Percentiles rank a stretch among this genome's conserved stretches.
phyloP scores from a whole-genome alignment of 1,284 basidiomycete genomes.

The Afroboletus lepidellus region DNA sequence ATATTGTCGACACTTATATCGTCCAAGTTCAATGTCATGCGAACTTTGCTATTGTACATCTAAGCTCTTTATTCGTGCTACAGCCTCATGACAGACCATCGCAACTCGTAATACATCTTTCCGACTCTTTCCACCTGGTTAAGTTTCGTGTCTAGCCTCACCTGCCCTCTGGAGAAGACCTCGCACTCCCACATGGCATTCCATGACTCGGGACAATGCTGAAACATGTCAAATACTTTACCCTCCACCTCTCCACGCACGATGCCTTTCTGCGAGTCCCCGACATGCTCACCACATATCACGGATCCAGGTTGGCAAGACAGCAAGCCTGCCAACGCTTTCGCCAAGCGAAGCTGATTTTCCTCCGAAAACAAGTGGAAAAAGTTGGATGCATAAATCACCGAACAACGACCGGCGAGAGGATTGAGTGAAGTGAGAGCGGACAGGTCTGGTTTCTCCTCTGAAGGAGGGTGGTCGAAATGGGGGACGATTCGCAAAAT shows the following conservation, averaged over 20 bases:
- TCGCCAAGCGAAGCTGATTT: conserved; percentile 32
- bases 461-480: conserved; percentile 2
- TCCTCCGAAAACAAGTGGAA: conserved; percentile 41
- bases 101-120: background rate
- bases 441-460: conserved; percentile 21
- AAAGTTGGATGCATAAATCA: conserved; percentile 34
- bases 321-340: conserved; percentile 34
- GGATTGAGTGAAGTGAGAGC: conserved; percentile 35
- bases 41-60: background rate
- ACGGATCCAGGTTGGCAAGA: conserved; percentile 31
- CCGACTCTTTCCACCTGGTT: background rate
- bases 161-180: conserved; percentile 31
- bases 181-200: conserved; percentile 29
- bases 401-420: conserved; percentile 31
- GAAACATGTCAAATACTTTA: conserved; percentile 15
- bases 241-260: background rate
- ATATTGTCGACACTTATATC: too few species aligned
- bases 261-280: conserved; percentile 6
- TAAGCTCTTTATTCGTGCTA: conserved; percentile 7
- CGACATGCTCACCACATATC: conserved; percentile 30
- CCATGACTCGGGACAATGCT: conserved; percentile 35
- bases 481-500: conserved; percentile 25
- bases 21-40: too few species aligned
- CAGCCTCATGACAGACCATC: conserved; percentile 28
- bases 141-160: conserved; percentile 19